Percentiles rank a stretch among this genome's conserved stretches.
These are phyloP conservation scores for Daldinia sp. DNA, from an alignment of 2,329 filamentous ascomycete species.

Conservation along the genomic window DNA sequence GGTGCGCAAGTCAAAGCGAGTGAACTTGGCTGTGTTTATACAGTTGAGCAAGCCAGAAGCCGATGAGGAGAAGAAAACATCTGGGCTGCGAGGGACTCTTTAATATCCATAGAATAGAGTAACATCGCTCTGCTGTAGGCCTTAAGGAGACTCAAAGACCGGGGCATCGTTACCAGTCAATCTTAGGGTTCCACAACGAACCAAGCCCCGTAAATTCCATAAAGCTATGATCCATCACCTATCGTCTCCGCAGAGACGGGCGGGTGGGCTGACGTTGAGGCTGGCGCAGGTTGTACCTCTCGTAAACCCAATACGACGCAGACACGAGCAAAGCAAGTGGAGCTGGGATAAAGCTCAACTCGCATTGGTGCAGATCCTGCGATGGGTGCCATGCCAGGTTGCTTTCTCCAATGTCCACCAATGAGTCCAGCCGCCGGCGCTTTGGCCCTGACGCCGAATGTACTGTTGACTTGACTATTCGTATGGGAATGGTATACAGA, in stretches of 20 bases:
- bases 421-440: conserved; percentile 27
- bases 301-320: conserved; percentile 37
- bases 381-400: conserved; percentile 24
- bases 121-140: conserved; percentile 32
- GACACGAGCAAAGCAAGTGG: conserved; percentile 35
- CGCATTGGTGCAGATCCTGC: conserved; percentile 36
- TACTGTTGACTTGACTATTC: conserved; percentile 21
- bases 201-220: conserved; percentile 34
- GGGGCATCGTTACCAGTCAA: conserved; percentile 36
- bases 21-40: conserved; percentile 40
- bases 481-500: conserved; percentile 27
- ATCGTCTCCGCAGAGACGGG: conserved; percentile 27
- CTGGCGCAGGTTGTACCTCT: conserved; percentile 34
- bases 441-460: conserved; percentile 29
- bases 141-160: conserved; percentile 19
- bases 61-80: conserved; percentile 17
- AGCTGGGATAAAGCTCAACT: conserved; percentile 22
- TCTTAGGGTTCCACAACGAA: conserved; percentile 35
- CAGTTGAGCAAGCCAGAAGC: conserved; percentile 25
- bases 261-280: conserved; percentile 42
- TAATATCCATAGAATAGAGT: conserved; percentile 25
- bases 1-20: conserved; percentile 40
- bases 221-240: conserved; percentile 33
- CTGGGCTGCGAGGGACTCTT: conserved; percentile 27
- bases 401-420: conserved; percentile 21